Conservation (phyloP, 495 filamentous ascomycete species). For the Coniosporium apollinis region DNA sequence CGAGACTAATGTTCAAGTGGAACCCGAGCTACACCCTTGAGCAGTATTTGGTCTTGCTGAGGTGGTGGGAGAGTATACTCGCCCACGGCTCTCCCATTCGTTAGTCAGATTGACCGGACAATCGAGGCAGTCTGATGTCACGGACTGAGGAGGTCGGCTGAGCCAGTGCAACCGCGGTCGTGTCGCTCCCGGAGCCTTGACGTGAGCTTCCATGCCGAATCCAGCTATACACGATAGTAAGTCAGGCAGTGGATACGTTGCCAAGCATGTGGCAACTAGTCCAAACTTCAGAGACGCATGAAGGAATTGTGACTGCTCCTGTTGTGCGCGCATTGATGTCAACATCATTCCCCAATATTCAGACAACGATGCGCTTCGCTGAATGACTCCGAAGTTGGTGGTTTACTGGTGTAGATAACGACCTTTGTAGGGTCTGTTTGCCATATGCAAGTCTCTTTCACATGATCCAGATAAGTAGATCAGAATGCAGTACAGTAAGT, state of each 20-base stretch:
- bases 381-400: neutral
- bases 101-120: neutral
- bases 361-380: neutral
- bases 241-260: neutral
- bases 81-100: neutral
- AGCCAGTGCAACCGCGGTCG: neutral
- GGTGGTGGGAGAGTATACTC: neutral
- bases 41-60: neutral
- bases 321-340: neutral
- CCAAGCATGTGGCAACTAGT: neutral
- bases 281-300: neutral
- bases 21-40: neutral
- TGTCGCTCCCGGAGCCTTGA: neutral
- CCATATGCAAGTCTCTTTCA: neutral
- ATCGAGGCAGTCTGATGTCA: neutral
- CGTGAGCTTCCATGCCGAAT: neutral
- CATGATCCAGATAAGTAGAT: neutral
- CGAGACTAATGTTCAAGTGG: neutral
- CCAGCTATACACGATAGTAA: neutral
- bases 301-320: neutral
- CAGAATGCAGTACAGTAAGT: neutral
- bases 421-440: neutral
- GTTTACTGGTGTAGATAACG: neutral
- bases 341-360: neutral
- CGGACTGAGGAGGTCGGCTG: too few species aligned